These are phyloP conservation scores for Phytophthora aleatoria DNA, from an alignment of 352 stramenopile species.

Conservation along the genomic window DNA sequence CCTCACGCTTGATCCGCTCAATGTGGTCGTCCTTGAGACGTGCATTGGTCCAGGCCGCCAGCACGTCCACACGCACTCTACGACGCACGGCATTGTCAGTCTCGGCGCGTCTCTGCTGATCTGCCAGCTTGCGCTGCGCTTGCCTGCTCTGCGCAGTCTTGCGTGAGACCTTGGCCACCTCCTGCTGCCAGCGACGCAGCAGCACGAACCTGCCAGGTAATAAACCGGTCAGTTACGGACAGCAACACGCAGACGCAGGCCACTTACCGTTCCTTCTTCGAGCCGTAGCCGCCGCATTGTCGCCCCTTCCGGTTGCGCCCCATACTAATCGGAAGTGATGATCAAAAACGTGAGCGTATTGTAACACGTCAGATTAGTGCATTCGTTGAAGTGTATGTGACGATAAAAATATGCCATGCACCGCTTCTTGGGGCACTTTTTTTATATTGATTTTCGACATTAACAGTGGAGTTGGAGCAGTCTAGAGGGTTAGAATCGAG, in stretches of 20 bases:
- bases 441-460: constrained; percentile 1
- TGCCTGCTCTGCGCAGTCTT: constrained; percentile 58
- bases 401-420: constrained; percentile 14
- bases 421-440: constrained; percentile 4
- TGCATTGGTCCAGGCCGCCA: constrained; percentile 72
- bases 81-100: constrained; percentile 52
- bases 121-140: constrained; percentile 39
- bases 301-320: constrained; percentile 72
- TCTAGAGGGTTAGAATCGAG: neutral
- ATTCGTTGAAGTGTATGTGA: constrained; percentile 6
- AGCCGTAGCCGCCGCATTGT: constrained; percentile 71
- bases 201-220: constrained; percentile 57
- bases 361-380: constrained; percentile 17
- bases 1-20: constrained; percentile 67
- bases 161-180: constrained; percentile 52
- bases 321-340: constrained; percentile 40
- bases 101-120: constrained; percentile 48
- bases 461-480: constrained; percentile 12
- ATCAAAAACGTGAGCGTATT: neutral
- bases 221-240: constrained; percentile 1
- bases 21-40: constrained; percentile 79
- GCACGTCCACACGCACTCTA: constrained; percentile 72
- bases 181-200: constrained; percentile 62
- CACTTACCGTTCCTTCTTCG: constrained; percentile 70
- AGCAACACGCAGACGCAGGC: neutral